Conservation (phyloP, 2,329 filamentous ascomycete species). For the Microthyrium microscopicum region DNA sequence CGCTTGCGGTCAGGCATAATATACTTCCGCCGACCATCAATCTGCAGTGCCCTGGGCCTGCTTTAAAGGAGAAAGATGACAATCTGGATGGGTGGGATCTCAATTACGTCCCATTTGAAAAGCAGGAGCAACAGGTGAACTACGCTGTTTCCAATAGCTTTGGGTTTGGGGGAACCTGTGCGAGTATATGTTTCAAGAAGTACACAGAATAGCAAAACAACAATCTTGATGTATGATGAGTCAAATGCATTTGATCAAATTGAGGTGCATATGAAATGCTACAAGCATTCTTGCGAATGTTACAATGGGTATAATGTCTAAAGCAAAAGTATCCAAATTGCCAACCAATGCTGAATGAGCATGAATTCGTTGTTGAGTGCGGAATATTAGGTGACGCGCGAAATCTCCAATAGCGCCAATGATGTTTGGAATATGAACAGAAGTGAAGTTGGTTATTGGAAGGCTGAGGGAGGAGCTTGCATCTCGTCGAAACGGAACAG, state of each 20-base stretch:
- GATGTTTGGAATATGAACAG: too few relatives aligned
- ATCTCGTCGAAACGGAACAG: constrained; percentile 13
- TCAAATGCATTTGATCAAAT: too few relatives aligned
- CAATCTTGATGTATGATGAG: neutral
- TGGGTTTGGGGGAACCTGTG: constrained; percentile 94
- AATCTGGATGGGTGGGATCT: constrained; percentile 52
- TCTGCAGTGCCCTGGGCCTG: constrained; percentile 45
- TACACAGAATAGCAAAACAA: constrained; percentile 9
- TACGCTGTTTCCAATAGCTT: constrained; percentile 89
- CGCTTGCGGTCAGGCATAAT: constrained; percentile 52
- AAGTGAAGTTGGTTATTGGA: too few relatives aligned
- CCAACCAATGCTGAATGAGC: too few relatives aligned
- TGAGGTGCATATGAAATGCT: too few relatives aligned
- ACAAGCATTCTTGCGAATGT: too few relatives aligned
- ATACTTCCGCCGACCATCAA: constrained; percentile 77
- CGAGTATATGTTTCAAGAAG: constrained; percentile 61
- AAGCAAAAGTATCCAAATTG: too few relatives aligned
- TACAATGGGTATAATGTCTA: too few relatives aligned
- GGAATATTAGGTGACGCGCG: too few relatives aligned
- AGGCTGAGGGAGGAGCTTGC: constrained; percentile 13
- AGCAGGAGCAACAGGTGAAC: constrained; percentile 54
- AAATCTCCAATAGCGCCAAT: too few relatives aligned
- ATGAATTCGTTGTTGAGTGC: too few relatives aligned
- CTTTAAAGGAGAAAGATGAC: too few relatives aligned
- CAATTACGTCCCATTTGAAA: constrained; percentile 62